Conservation (phyloP, 306 rosid species). For the Trifolium pratense region DNA sequence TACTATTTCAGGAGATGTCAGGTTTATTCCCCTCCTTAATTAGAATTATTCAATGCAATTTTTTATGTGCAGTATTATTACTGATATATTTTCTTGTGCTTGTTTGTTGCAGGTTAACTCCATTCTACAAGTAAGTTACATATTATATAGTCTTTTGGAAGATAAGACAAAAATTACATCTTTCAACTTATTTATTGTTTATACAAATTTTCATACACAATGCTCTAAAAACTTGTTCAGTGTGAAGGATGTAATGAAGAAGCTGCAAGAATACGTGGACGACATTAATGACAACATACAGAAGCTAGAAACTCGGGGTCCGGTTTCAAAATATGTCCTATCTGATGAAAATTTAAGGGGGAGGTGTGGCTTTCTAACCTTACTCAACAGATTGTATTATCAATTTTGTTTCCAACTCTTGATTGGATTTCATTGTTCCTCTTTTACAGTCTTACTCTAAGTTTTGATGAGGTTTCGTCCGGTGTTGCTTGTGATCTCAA, state of each 20-base stretch:
- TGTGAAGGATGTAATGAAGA: conserved; percentile 65
- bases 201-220: background rate
- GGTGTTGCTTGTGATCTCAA: conserved; percentile 91
- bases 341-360: conserved; percentile 79
- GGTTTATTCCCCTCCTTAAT: conserved; percentile 55
- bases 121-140: conserved; percentile 82
- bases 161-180: no score
- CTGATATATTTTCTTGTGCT: conserved; percentile 34
- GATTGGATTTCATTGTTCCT: background rate
- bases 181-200: no score
- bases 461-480: conserved; percentile 64
- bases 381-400: background rate
- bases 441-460: conserved; percentile 64
- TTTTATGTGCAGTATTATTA: conserved; percentile 21
- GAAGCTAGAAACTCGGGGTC: conserved; percentile 80
- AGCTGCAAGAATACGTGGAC: conserved; percentile 74
- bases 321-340: conserved; percentile 82
- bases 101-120: conserved; percentile 74
- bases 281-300: conserved; percentile 64
- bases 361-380: conserved; percentile 55
- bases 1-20: conserved; percentile 92
- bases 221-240: conserved; percentile 50
- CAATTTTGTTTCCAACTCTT: conserved; percentile 1
- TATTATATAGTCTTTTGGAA: background rate
- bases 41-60: conserved; percentile 23